phyloP scores from a whole-genome alignment of 257 asterid species.

The Schizonepeta tenuifolia region DNA sequence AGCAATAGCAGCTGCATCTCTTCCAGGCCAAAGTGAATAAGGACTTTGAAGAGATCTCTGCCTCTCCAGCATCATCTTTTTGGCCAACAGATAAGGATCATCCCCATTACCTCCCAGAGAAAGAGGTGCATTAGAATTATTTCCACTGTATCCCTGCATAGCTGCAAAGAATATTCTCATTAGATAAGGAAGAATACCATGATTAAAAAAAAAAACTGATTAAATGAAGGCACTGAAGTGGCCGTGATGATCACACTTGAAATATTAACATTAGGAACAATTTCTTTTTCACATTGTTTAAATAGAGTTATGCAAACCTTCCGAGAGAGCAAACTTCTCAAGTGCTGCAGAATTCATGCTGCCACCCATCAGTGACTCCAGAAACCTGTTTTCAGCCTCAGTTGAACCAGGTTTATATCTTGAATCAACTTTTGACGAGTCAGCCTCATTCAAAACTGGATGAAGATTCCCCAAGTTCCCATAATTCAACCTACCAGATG shows the following conservation, averaged over 20 bases:
- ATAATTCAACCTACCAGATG: slow-evolving; percentile 48
- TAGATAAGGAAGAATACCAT: slow-evolving; percentile 28
- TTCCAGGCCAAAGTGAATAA: slow-evolving; percentile 65
- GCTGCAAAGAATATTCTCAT: slow-evolving; percentile 49
- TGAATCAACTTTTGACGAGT: slow-evolving; percentile 55
- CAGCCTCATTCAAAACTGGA: slow-evolving; percentile 54
- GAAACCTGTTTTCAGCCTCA: slow-evolving; percentile 82
- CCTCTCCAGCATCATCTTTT: slow-evolving; percentile 68
- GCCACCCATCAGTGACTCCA: slow-evolving; percentile 90
- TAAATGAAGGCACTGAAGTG: not conserved
- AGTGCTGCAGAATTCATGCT: slow-evolving; percentile 47
- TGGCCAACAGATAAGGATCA: slow-evolving; percentile 62
- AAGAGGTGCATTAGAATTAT: slow-evolving; percentile 46
- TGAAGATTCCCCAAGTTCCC: slow-evolving; percentile 54
- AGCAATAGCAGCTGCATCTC: slow-evolving; percentile 55
- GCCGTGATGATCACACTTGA: not conserved
- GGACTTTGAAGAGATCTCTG: slow-evolving; percentile 72
- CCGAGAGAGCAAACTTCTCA: slow-evolving; percentile 69
- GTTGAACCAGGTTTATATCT: slow-evolving; percentile 56
- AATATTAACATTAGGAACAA: not conserved
- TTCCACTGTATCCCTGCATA: slow-evolving; percentile 64
- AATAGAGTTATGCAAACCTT: slow-evolving; percentile 57
- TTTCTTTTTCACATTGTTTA: not conserved
- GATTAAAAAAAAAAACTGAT: slow-evolving; percentile 13
- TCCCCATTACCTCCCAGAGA: slow-evolving; percentile 63